These are phyloP conservation scores for Cordyceps cicadae DNA, from an alignment of 2,329 filamentous ascomycete genomes.

Conservation along the genomic window DNA sequence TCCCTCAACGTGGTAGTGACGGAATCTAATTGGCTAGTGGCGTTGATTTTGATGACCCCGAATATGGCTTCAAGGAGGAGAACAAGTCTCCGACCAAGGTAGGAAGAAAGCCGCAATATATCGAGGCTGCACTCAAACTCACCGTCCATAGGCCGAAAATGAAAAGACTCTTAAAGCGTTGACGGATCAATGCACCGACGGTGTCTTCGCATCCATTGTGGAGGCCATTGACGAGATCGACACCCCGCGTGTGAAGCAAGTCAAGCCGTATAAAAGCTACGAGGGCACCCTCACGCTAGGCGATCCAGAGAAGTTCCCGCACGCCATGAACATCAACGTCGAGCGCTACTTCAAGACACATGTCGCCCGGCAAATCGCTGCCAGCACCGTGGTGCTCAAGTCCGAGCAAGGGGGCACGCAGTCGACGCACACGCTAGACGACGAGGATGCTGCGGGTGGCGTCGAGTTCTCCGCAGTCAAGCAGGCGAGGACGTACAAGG, in stretches of 20 bases:
- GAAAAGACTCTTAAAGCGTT: conserved; percentile 60
- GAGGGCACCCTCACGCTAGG: conserved; percentile 75
- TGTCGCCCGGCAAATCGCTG: conserved; percentile 62
- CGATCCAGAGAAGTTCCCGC: conserved; percentile 62
- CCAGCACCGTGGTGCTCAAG: conserved; percentile 64
- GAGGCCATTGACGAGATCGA: conserved; percentile 76
- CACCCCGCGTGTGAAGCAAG: conserved; percentile 65
- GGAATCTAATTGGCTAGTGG: conserved; percentile 45
- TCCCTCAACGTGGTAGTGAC: neutral
- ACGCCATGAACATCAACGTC: conserved; percentile 73
- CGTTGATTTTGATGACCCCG: conserved; percentile 85
- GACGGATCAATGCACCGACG: conserved; percentile 57
- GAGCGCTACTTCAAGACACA: conserved; percentile 88
- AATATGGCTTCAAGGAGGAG: conserved; percentile 89
- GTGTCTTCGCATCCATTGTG: conserved; percentile 72
- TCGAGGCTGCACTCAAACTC: neutral
- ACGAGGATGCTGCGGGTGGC: conserved; percentile 40
- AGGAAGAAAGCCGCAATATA: neutral
- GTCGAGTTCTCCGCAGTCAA: conserved; percentile 62
- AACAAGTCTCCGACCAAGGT: conserved; percentile 68
- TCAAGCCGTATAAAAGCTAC: conserved; percentile 70
- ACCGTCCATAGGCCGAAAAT: conserved; percentile 44
- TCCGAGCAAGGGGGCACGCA: conserved; percentile 43
- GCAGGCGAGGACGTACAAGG: conserved; percentile 68
- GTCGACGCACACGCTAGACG: conserved; percentile 40